Percentiles rank a stretch among this genome's conserved stretches.
phyloP scores from a whole-genome alignment of 2,329 filamentous ascomycete species.

The Mycosphaerella arachidis region DNA sequence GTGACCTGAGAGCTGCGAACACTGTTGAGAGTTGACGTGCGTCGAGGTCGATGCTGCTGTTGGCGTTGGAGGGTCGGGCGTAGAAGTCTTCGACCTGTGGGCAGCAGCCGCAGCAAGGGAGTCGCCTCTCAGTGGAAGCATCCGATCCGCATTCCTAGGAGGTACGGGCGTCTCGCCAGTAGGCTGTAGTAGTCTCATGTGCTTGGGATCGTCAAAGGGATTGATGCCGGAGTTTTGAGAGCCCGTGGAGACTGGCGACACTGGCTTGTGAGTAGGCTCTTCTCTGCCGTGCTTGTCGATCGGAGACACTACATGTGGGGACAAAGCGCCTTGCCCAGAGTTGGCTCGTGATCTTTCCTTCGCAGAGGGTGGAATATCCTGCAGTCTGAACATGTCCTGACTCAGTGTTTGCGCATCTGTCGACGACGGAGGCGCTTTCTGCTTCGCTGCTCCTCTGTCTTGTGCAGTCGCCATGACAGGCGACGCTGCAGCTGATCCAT shows the following conservation, averaged over 20 bases:
- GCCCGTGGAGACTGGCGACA: slow-evolving; percentile 36
- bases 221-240: slow-evolving; percentile 36
- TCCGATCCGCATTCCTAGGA: slow-evolving; percentile 38
- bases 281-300: slow-evolving; percentile 26
- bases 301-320: slow-evolving; percentile 40
- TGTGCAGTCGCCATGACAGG: slow-evolving; percentile 25
- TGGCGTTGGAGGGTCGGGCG: slow-evolving; percentile 36
- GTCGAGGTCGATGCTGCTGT: slow-evolving; percentile 35
- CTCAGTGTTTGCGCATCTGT: slow-evolving; percentile 25
- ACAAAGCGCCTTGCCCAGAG: slow-evolving; percentile 44
- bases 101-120: slow-evolving; percentile 46
- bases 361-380: slow-evolving; percentile 70
- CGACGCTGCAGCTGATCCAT: slow-evolving; percentile 25
- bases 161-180: slow-evolving; percentile 31
- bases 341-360: slow-evolving; percentile 46
- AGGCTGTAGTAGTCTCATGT: slow-evolving; percentile 25
- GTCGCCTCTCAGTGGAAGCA: slow-evolving; percentile 54
- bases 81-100: slow-evolving; percentile 23
- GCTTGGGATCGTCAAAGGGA: slow-evolving; percentile 37
- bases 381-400: slow-evolving; percentile 61
- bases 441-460: slow-evolving; percentile 46
- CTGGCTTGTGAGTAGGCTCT: slow-evolving; percentile 30
- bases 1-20: slow-evolving; percentile 19
- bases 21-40: slow-evolving; percentile 7
- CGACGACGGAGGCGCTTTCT: slow-evolving; percentile 26